phyloP scores from a whole-genome alignment of 306 rosid genomes.

The Ziziphus jujuba region DNA sequence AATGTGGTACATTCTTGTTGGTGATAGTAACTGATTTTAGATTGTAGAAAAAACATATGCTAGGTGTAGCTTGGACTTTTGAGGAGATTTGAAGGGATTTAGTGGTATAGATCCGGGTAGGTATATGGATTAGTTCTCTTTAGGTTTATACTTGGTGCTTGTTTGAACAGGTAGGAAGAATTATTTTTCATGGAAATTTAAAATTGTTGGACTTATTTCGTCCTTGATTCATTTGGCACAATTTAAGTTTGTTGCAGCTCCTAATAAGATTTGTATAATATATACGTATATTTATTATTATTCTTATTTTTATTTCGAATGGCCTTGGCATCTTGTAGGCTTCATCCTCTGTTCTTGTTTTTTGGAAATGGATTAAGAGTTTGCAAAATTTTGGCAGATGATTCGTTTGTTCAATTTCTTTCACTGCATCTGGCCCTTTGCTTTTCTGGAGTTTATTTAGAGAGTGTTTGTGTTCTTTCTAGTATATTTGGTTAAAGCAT shows the following conservation, averaged over 20 bases:
- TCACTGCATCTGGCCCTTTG: no score
- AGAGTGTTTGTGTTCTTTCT: no score
- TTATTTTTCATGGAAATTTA: neutral
- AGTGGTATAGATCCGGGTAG: constrained; percentile 14
- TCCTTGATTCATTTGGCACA: constrained; percentile 6
- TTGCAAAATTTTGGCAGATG: no score
- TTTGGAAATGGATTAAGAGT: no score
- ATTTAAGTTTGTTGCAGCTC: neutral
- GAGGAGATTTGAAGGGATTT: constrained; percentile 2
- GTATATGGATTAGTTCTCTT: constrained; percentile 26
- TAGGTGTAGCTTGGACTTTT: neutral
- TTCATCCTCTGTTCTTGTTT: neutral
- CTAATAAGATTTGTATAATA: neutral
- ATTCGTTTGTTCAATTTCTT: no score
- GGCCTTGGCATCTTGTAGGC: neutral
- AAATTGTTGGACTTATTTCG: neutral
- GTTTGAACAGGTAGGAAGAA: constrained; percentile 26
- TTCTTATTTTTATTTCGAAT: no score
- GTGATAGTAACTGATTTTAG: constrained; percentile 13
- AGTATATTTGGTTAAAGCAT: no score
- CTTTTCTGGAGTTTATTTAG: no score
- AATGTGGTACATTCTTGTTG: neutral
- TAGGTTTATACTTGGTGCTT: constrained; percentile 29
- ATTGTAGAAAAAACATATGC: neutral
- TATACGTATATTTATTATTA: neutral